Conservation (phyloP, 2,329 filamentous ascomycete species). For the Colletotrichum sp. region DNA sequence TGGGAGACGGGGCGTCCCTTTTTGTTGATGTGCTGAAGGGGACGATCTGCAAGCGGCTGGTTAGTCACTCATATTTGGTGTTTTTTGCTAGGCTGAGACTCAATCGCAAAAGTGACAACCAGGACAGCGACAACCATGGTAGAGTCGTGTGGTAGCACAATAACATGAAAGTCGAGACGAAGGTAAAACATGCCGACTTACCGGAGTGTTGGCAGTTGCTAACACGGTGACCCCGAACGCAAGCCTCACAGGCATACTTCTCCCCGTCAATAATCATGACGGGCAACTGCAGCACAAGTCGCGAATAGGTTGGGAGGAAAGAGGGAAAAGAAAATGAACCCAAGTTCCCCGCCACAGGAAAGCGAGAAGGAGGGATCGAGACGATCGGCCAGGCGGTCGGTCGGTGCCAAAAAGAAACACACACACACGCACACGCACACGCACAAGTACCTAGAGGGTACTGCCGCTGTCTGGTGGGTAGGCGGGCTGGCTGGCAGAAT, state of each 20-base stretch:
- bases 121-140: slow-evolving; percentile 13
- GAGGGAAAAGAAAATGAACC: slow-evolving; percentile 9
- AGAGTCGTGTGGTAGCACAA: not conserved
- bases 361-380: slow-evolving; percentile 15
- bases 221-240: slow-evolving; percentile 96
- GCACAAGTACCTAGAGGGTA: not conserved
- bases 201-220: slow-evolving; percentile 97
- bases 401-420: slow-evolving; percentile 8
- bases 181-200: slow-evolving; percentile 51
- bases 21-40: slow-evolving; percentile 93
- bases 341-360: slow-evolving; percentile 18
- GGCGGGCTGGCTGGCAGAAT: not conserved
- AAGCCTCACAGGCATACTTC: slow-evolving; percentile 98
- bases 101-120: not conserved
- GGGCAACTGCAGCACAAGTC: slow-evolving; percentile 14
- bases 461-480: not conserved
- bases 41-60: slow-evolving; percentile 69
- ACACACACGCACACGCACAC: not conserved
- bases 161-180: not conserved
- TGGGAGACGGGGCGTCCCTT: slow-evolving; percentile 97
- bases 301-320: not conserved
- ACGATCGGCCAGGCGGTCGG: slow-evolving; percentile 13
- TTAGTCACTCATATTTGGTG: slow-evolving; percentile 26
- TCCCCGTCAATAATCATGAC: slow-evolving; percentile 89
- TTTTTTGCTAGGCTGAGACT: not conserved